Evolutionary conservation across 345 rosid genomes (phyloP).

Genomic region (Populus pruinosa): DNA sequence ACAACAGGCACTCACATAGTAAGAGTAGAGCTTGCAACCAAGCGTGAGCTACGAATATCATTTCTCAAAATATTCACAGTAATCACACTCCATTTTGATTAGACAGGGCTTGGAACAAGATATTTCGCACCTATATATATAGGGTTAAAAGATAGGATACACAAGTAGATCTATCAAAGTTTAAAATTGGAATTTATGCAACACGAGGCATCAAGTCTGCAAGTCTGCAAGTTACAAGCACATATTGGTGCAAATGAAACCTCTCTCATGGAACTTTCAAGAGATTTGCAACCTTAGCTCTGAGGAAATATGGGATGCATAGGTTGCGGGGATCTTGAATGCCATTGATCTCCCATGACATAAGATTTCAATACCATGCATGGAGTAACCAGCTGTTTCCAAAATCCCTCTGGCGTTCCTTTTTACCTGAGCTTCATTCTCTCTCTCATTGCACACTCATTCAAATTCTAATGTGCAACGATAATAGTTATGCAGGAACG

Average conservation of each 20-base stretch:
- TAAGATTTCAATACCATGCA: background rate
- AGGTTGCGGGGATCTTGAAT: background rate
- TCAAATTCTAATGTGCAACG: background rate
- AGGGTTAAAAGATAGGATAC: background rate
- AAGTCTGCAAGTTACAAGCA: background rate
- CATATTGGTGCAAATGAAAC: background rate
- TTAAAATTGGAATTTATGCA: background rate
- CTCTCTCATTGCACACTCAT: background rate
- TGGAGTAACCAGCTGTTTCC: background rate
- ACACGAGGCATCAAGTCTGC: background rate
- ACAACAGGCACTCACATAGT: conserved; percentile 1
- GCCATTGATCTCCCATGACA: background rate
- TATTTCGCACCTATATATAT: background rate
- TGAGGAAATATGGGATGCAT: background rate
- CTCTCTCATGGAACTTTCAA: background rate
- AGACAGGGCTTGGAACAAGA: background rate
- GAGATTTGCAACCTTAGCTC: background rate
- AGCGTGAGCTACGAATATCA: background rate
- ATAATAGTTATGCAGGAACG: background rate
- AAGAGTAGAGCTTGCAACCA: background rate
- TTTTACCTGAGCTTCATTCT: background rate
- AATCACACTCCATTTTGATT: background rate
- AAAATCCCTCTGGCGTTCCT: background rate
- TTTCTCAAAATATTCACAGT: background rate
- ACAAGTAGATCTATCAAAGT: background rate